phyloP scores from a whole-genome alignment of 257 asterid genomes.

The Euphrasia confusa region DNA sequence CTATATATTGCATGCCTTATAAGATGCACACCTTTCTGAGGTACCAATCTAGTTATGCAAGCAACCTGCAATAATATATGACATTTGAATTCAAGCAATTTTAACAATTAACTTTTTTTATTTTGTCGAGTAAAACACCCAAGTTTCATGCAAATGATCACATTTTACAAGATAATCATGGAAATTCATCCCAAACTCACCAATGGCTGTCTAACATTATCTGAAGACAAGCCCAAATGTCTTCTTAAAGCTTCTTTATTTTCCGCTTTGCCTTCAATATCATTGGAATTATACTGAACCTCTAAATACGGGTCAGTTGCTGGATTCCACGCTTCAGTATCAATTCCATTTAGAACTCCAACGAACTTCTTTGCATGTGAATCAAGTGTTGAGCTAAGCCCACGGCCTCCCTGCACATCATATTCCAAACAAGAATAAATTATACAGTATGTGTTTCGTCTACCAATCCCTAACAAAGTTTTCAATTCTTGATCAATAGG shows the following conservation, averaged over 20 bases:
- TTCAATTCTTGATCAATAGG: background rate
- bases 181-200: conserved; percentile 35
- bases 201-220: conserved; percentile 60
- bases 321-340: conserved; percentile 92
- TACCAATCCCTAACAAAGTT: conserved; percentile 2
- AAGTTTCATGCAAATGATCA: background rate
- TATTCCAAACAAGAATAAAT: background rate
- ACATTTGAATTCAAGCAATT: background rate
- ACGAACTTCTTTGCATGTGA: conserved; percentile 76
- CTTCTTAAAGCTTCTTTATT: conserved; percentile 81
- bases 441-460: background rate
- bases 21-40: conserved; percentile 97
- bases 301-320: conserved; percentile 69
- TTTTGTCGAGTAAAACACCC: background rate
- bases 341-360: conserved; percentile 93
- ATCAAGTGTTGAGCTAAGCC: conserved; percentile 68
- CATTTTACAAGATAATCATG: conserved; percentile 3
- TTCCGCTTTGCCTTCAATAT: conserved; percentile 68
- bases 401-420: conserved; percentile 75
- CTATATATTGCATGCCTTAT: conserved; percentile 86
- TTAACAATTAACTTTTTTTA: background rate
- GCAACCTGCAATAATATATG: conserved; percentile 53
- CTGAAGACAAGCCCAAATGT: conserved; percentile 57
- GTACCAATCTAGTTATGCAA: conserved; percentile 95
- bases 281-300: conserved; percentile 68